Conservation (phyloP, 1,284 basidiomycete species). For the Kalmanozyma brasiliensis region DNA sequence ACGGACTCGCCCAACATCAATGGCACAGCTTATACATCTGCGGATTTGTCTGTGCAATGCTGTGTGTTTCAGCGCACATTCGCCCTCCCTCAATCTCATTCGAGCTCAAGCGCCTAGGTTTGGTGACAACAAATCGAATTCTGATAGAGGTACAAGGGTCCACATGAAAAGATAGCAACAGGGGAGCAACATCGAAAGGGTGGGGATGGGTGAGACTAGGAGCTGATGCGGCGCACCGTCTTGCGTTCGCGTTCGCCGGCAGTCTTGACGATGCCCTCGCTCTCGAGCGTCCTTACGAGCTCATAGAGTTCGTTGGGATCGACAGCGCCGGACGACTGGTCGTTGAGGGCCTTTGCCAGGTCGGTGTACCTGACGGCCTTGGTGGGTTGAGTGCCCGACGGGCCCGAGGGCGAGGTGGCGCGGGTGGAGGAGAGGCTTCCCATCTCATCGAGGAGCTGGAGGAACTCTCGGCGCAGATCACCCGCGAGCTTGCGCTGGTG, state of each 20-base stretch:
- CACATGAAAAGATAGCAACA: too few relatives aligned
- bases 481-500: conserved; percentile 75
- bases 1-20: too few relatives aligned
- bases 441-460: conserved; percentile 58
- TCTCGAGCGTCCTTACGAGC: conserved; percentile 57
- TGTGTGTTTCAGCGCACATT: too few relatives aligned
- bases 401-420: conserved; percentile 34
- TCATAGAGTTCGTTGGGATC: conserved; percentile 61
- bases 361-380: conserved; percentile 61
- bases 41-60: too few relatives aligned
- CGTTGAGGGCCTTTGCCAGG: conserved; percentile 56
- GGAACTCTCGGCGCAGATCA: conserved; percentile 61
- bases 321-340: conserved; percentile 61
- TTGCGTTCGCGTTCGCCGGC: conserved; percentile 63
- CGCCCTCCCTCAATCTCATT: too few relatives aligned
- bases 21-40: too few relatives aligned
- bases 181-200: background rate
- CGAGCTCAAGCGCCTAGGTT: background rate
- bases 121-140: too few relatives aligned
- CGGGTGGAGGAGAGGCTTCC: conserved; percentile 42
- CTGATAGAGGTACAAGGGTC: too few relatives aligned
- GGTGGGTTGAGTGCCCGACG: conserved; percentile 35
- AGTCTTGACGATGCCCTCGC: conserved; percentile 59
- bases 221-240: conserved; percentile 59
- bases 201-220: conserved; percentile 6